Evolutionary conservation across 164 flowering plant species (phyloP).

Genomic region (Platanus orientalis): DNA sequence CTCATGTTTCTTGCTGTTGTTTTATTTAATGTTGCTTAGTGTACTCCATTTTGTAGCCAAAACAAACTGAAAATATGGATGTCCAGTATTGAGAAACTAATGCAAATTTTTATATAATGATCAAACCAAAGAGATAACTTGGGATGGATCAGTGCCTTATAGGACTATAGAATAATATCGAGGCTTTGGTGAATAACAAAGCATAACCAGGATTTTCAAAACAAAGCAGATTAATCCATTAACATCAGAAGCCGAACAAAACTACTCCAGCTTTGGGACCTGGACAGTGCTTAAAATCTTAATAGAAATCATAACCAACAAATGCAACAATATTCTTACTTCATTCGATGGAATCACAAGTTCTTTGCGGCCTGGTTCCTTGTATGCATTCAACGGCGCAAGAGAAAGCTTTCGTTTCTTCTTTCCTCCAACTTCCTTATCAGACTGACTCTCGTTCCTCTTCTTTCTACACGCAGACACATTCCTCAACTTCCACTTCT

Average conservation of each 20-base stretch:
- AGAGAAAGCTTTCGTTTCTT: slow-evolving; percentile 23
- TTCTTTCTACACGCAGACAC: slow-evolving; percentile 39
- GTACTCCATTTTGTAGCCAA: not conserved
- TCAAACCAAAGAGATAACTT: not conserved
- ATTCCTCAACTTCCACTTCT: slow-evolving; percentile 36
- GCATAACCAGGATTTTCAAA: not conserved
- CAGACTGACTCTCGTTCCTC: slow-evolving; percentile 28
- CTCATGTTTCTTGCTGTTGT: too few relatives aligned
- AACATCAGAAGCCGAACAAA: too few relatives aligned
- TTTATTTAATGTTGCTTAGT: not conserved
- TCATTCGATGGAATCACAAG: slow-evolving; percentile 3
- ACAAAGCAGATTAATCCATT: too few relatives aligned
- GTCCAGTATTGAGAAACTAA: not conserved
- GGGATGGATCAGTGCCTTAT: too few relatives aligned
- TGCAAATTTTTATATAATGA: not conserved
- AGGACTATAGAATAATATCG: too few relatives aligned
- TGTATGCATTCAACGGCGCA: not conserved
- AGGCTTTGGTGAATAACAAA: not conserved
- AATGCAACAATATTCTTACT: slow-evolving; percentile 17
- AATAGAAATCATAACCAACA: not conserved
- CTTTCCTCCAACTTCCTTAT: slow-evolving; percentile 13
- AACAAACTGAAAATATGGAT: not conserved
- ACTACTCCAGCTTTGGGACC: too few relatives aligned
- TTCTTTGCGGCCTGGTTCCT: slow-evolving; percentile 3
- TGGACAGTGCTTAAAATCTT: too few relatives aligned